A percentile compares a stretch with the other conserved stretches of the same genome.
Evolutionary conservation across 2,329 filamentous ascomycete genomes (phyloP).

Genomic region (Gaeumannomyces tritici): DNA sequence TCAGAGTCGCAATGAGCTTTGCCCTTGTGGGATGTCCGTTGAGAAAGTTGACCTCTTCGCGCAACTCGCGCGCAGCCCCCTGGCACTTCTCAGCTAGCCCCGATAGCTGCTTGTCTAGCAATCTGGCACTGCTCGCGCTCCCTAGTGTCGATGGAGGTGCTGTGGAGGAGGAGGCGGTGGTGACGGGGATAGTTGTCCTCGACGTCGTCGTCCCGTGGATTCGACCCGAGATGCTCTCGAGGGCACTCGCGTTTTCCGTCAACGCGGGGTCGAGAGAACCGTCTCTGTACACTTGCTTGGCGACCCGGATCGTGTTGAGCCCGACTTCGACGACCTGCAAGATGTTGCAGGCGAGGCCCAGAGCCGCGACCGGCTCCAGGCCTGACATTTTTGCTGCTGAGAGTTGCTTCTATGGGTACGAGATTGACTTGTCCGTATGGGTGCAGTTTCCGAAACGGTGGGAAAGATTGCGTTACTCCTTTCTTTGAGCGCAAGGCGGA

Average conservation of each 20-base stretch:
- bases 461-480: too few relatives aligned
- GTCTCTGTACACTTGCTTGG: conserved; percentile 10
- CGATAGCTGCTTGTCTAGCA: not conserved
- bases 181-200: not conserved
- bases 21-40: not conserved
- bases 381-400: not conserved
- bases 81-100: not conserved
- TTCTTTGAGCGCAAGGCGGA: too few relatives aligned
- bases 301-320: conserved; percentile 8
- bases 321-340: conserved; percentile 14
- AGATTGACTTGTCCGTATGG: too few relatives aligned
- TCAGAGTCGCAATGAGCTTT: not conserved
- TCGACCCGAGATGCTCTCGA: not conserved
- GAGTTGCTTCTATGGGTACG: too few relatives aligned
- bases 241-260: not conserved
- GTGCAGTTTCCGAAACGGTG: too few relatives aligned
- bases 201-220: not conserved
- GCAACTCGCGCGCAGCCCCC: not conserved
- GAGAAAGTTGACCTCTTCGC: not conserved
- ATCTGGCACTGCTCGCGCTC: too few relatives aligned
- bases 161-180: too few relatives aligned
- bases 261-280: not conserved
- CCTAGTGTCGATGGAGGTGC: too few relatives aligned
- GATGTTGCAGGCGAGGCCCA: conserved; percentile 16
- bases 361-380: conserved; percentile 8